A percentile compares a stretch with the other conserved stretches of the same genome.
These are phyloP conservation scores for Trypanosoma melophagium DNA, from an alignment of 208 protist genomes.

Conservation along the genomic window DNA sequence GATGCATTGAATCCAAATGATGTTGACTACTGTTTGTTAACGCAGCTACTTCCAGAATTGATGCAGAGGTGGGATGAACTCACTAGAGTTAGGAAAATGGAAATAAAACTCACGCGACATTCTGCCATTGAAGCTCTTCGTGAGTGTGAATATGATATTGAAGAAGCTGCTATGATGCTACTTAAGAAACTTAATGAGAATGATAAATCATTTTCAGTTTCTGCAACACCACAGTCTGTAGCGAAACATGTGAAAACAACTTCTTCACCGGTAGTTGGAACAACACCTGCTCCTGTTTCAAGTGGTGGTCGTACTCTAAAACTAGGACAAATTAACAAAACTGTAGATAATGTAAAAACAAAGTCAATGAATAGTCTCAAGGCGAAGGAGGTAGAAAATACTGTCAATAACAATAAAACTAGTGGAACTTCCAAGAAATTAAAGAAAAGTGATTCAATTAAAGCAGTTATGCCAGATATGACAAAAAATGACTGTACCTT, in stretches of 20 bases:
- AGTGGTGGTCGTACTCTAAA: conserved; percentile 12
- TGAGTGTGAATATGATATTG: conserved; percentile 58
- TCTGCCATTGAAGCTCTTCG: conserved; percentile 59
- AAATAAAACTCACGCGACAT: conserved; percentile 38
- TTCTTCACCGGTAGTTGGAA: not conserved
- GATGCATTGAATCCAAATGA: conserved; percentile 36
- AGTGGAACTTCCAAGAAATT: not conserved
- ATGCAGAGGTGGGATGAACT: conserved; percentile 43
- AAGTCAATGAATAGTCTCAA: not conserved
- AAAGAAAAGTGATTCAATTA: conserved; percentile 6
- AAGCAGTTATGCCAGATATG: conserved; percentile 21
- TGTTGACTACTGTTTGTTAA: conserved; percentile 59
- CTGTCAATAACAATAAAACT: not conserved
- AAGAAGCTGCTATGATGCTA: conserved; percentile 28
- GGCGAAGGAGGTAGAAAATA: not conserved
- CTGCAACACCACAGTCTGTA: not conserved
- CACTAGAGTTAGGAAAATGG: conserved; percentile 15
- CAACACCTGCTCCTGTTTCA: not conserved
- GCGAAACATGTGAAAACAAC: not conserved
- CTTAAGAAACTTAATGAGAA: conserved; percentile 34
- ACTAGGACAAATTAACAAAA: conserved; percentile 4
- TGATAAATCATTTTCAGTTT: conserved; percentile 5
- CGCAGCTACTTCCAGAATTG: conserved; percentile 37
- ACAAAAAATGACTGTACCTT: conserved; percentile 79
- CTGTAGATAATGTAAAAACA: not conserved